A percentile compares a stretch with the other conserved stretches of the same genome.
Evolutionary conservation across 768 basidiomycete species (phyloP).

Genomic region (Amanita rimosa): DNA sequence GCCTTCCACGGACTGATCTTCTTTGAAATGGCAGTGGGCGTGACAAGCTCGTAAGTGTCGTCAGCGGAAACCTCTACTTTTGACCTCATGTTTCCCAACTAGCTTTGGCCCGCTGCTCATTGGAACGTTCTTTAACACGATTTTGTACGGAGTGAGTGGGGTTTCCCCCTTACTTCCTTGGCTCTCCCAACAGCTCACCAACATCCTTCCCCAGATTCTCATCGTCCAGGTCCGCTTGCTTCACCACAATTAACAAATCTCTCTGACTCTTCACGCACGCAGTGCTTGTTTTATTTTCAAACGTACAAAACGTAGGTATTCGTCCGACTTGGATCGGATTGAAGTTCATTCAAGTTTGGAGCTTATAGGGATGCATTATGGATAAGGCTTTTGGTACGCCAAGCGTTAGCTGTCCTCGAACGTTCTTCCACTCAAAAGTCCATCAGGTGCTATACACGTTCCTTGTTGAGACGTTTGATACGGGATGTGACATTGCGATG

Average conservation of each 20-base stretch:
- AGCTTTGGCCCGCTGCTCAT: slow-evolving; percentile 37
- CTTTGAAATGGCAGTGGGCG: slow-evolving; percentile 10
- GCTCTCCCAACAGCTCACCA: neutral
- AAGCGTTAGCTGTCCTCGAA: neutral
- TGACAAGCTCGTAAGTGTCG: slow-evolving; percentile 18
- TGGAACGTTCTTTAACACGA: slow-evolving; percentile 29
- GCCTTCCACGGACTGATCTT: neutral
- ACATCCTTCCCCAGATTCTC: slow-evolving; percentile 1
- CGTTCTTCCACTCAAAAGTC: neutral
- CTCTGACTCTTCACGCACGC: slow-evolving; percentile 7
- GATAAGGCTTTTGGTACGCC: slow-evolving; percentile 28
- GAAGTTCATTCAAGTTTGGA: neutral
- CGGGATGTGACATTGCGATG: slow-evolving; percentile 31
- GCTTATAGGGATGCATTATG: slow-evolving; percentile 25
- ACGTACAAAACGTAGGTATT: slow-evolving; percentile 24
- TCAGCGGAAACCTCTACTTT: neutral
- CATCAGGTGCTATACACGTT: slow-evolving; percentile 31
- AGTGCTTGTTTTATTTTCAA: slow-evolving; percentile 27
- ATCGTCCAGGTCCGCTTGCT: slow-evolving; percentile 19
- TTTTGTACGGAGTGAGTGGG: slow-evolving; percentile 33
- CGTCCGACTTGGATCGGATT: neutral
- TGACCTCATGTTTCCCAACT: neutral
- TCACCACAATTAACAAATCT: slow-evolving; percentile 17
- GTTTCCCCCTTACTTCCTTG: neutral
- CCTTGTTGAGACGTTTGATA: slow-evolving; percentile 29